A percentile compares a stretch with the other conserved stretches of the same genome.
These are phyloP conservation scores for Protostelium mycophagum DNA, from an alignment of 78 protist genomes.

Conservation along the genomic window DNA sequence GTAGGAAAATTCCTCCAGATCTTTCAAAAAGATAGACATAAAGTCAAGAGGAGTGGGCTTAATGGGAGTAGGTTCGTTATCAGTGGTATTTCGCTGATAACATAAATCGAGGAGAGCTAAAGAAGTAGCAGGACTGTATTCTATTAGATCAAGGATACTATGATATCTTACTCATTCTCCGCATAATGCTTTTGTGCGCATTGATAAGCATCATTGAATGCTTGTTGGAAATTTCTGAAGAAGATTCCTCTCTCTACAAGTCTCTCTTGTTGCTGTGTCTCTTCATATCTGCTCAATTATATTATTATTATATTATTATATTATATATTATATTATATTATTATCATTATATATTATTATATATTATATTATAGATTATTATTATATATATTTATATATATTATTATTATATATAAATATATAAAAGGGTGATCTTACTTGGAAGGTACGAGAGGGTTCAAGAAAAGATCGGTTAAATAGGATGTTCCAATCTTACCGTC, in stretches of 20 bases:
- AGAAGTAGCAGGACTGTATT: background rate
- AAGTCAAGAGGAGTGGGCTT: background rate
- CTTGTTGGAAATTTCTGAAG: background rate
- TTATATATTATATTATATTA: too few species aligned
- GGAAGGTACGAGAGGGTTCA: background rate
- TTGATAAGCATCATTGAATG: background rate
- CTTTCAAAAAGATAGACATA: background rate
- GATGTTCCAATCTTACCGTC: background rate
- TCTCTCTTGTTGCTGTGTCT: background rate
- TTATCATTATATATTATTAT: too few species aligned
- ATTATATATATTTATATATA: too few species aligned
- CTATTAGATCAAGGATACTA: background rate
- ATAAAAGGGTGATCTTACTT: too few species aligned
- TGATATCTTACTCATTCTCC: background rate
- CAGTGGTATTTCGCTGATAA: background rate
- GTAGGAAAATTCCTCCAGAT: background rate
- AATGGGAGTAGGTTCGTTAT: background rate
- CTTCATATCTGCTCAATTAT: background rate
- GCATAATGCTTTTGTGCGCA: background rate
- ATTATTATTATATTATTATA: too few species aligned
- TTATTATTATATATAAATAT: too few species aligned
- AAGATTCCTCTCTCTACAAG: background rate
- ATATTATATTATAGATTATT: too few species aligned
- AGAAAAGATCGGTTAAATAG: background rate
- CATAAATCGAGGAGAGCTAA: background rate